A percentile compares a stretch with the other conserved stretches of the same genome.
Evolutionary conservation across 805 yeast genomes (phyloP).

Genomic region (Candida patagonica): DNA sequence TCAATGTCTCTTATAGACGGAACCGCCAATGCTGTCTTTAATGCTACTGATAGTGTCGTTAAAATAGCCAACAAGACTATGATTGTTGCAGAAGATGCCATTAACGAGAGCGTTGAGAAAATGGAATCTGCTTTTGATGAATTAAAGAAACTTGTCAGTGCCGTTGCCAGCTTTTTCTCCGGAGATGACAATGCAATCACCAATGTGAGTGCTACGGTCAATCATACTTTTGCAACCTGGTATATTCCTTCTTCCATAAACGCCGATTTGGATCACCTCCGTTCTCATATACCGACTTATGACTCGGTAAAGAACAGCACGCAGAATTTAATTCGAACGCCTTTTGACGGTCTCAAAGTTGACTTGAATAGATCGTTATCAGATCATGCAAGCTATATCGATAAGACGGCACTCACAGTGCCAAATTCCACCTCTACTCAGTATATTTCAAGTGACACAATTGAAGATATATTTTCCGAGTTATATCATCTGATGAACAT

Average conservation of each 20-base stretch:
- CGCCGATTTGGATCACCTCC: slow-evolving; percentile 42
- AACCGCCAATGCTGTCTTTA: slow-evolving; percentile 60
- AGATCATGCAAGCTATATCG: too few relatives aligned
- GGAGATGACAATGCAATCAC: slow-evolving; percentile 32
- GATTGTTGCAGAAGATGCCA: slow-evolving; percentile 42
- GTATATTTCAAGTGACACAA: too few relatives aligned
- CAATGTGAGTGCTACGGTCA: slow-evolving; percentile 47
- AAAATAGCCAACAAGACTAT: slow-evolving; percentile 54
- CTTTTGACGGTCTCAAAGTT: slow-evolving; percentile 44
- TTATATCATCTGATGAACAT: slow-evolving; percentile 27
- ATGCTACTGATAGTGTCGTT: slow-evolving; percentile 59
- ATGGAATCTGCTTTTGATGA: slow-evolving; percentile 50
- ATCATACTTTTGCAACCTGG: slow-evolving; percentile 45
- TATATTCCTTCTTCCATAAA: slow-evolving; percentile 60
- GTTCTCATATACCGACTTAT: slow-evolving; percentile 54
- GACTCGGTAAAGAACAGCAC: slow-evolving; percentile 54
- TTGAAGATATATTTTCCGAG: too few relatives aligned
- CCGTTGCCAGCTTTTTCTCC: slow-evolving; percentile 47
- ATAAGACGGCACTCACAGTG: too few relatives aligned
- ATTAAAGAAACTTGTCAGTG: slow-evolving; percentile 41
- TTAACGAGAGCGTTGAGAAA: slow-evolving; percentile 58
- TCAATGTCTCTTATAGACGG: slow-evolving; percentile 66
- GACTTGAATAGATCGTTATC: slow-evolving; percentile 24
- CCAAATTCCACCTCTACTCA: too few relatives aligned
- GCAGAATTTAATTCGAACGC: slow-evolving; percentile 42